Percentiles rank a stretch among this genome's conserved stretches.
phyloP scores from a whole-genome alignment of 2,329 filamentous ascomycete species.

The Nemania diffusa region DNA sequence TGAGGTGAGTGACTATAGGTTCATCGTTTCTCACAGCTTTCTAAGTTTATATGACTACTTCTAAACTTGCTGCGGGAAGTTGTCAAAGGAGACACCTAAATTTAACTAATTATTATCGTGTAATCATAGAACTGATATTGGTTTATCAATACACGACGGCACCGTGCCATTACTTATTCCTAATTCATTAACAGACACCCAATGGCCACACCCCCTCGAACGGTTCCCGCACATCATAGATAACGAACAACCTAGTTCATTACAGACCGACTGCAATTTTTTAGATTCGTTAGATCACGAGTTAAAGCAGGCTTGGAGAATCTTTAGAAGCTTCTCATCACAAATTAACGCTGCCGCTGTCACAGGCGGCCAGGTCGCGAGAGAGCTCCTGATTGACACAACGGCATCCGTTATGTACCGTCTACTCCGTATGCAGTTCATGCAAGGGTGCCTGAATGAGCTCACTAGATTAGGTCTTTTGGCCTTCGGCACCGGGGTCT shows the following conservation, averaged over 20 bases:
- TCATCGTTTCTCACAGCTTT: neutral
- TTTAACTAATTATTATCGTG: neutral
- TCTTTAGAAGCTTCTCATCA: neutral
- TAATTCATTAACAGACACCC: too few relatives aligned
- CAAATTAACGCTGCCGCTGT: neutral
- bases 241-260: neutral
- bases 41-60: too few relatives aligned
- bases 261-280: neutral
- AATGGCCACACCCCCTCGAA: neutral
- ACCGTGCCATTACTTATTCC: neutral
- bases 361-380: neutral
- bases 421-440: neutral
- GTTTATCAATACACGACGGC: neutral
- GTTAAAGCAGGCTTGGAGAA: neutral
- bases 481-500: neutral
- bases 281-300: neutral
- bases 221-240: neutral
- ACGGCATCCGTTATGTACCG: slow-evolving; percentile 4
- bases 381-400: neutral
- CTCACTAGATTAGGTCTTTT: neutral
- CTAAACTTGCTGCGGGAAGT: too few relatives aligned
- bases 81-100: too few relatives aligned
- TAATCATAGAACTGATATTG: neutral
- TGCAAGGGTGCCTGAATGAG: neutral
- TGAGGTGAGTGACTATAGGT: neutral